Evolutionary conservation across 768 basidiomycete genomes (phyloP), one percentile per base, ranked within the genome.

Genomic region (Lactarius akahatsu): DNA sequence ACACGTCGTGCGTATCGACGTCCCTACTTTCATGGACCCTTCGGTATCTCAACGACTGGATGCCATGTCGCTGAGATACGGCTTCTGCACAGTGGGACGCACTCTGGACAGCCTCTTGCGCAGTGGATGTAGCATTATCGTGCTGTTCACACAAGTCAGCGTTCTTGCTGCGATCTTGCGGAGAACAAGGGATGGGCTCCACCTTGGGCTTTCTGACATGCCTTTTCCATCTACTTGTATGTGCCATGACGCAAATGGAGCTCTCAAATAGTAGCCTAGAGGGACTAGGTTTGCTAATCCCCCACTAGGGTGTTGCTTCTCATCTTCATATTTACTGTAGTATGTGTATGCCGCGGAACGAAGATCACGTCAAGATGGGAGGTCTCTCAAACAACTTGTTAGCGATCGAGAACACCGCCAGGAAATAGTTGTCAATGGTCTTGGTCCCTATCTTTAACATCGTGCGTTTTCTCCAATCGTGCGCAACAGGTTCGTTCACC

Each of bases 311-410:
- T 18, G 18, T 61, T 10, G 26, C 7, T 23, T 26, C 50, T 62
- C 28, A 59, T 57, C 16, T 11, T 55, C n/a, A 1, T 54, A 40
- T 40, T 34, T 4, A 9, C 36, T 36, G n/a, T 57, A 80, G 86
- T 86, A 3, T 92, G 88, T 87, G 88, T 92, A 88, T 87, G 88
- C 86, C 28, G 90, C 85, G 77, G 61, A 78, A 90, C 73, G 64
- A 78, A 0, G 83, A 90, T 65, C 92, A 83, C 64, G 75, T 91
- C 56, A 80, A 80, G 26, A 82, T 85, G 75, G 81, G 88, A 72
- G 91, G 91, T 28, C 28, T 26, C 76, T 90, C 72, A 86, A 89
- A 62, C 79, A 79, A 60, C 74, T 85, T 18, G 84, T 89, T 5
- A 79, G 77, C 70, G 76, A 85, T 57, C 73, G 78, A n/a, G 67